Evolutionary conservation across 2,329 filamentous ascomycete genomes (phyloP), one percentile per base, ranked within the genome.

Genomic region (Beauveria australis): DNA sequence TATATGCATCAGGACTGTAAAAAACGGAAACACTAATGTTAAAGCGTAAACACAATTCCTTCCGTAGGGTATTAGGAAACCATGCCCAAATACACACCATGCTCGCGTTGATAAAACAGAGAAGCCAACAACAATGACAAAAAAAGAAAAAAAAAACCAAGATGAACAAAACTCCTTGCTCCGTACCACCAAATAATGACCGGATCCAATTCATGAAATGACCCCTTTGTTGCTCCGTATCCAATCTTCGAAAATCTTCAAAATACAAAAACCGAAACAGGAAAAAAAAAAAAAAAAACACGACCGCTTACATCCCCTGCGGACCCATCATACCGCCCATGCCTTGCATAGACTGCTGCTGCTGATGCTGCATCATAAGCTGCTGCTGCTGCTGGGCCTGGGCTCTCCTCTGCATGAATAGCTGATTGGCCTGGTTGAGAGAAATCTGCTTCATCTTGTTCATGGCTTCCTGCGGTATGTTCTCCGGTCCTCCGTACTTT

Each of bases 311-410:
- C 76, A 80, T 79, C 44, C 76, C 78, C 65, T 80, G 78, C 22
- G 74, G 74, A 14, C 76, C 77, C 78, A 81, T 81, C 77, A 84
- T 83, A 28, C 78, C 76, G 76, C 83, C 82, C 74, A 83, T 82
- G 7, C 78, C 78, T 62, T 81, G 78, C 74, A 83, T 78, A 37
- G 73, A 72, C 55, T 71, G 72, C 64, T 77, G 73, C 64, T 77
- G 74, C 54, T 70, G 67, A 41, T 73, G 67, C 62, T 76, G 74
- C 67, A 72, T 62, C 65, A 73, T 65, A 54, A 70, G 67, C 53
- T 72, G 69, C 30, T 76, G 74, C 16, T 66, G 64, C 30, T 61
- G 71, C 65, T 65, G 67, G 74, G 72, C 37, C 12, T 59, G 56
- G 1, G 47, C 48, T 53, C 56, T 16, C 12, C 71, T 68, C 46